Percentiles rank a stretch among this genome's conserved stretches.
Conservation (phyloP, 768 basidiomycete genomes). For the Tephrocybe rancida region DNA sequence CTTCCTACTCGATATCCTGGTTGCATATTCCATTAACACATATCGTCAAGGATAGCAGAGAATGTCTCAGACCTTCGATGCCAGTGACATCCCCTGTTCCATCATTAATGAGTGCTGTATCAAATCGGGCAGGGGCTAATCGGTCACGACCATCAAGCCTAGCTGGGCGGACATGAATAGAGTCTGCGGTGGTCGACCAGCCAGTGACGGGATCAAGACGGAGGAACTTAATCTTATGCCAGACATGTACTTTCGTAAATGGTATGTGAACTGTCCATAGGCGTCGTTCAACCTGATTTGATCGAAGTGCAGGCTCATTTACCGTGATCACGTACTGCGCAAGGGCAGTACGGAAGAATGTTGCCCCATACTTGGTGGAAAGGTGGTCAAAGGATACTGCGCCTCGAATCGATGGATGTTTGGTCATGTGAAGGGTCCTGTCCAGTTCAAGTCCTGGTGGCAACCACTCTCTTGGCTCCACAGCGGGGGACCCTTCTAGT, state of each 20-base stretch:
- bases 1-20: constrained; percentile 26
- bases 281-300: constrained; percentile 13
- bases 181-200: constrained; percentile 21
- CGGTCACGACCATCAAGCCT: constrained; percentile 12
- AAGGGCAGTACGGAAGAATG: constrained; percentile 24
- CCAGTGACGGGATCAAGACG: constrained; percentile 14
- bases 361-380: constrained; percentile 24
- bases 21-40: background rate
- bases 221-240: constrained; percentile 32
- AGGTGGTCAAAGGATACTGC: constrained; percentile 11
- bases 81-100: constrained; percentile 8
- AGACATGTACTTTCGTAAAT: constrained; percentile 29
- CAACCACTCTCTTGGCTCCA: background rate
- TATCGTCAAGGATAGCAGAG: background rate
- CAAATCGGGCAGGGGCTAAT: constrained; percentile 29
- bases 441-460: constrained; percentile 12
- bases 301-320: constrained; percentile 18
- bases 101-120: constrained; percentile 23
- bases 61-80: constrained; percentile 16
- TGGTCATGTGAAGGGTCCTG: constrained; percentile 21
- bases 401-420: constrained; percentile 22
- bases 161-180: constrained; percentile 27
- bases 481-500: background rate
- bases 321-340: constrained; percentile 21
- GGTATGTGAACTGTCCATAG: constrained; percentile 17